Evolutionary conservation across 2,329 filamentous ascomycete species (phyloP), one percentile per base, ranked within the genome.

Genomic region (Alternaria ventricosa): DNA sequence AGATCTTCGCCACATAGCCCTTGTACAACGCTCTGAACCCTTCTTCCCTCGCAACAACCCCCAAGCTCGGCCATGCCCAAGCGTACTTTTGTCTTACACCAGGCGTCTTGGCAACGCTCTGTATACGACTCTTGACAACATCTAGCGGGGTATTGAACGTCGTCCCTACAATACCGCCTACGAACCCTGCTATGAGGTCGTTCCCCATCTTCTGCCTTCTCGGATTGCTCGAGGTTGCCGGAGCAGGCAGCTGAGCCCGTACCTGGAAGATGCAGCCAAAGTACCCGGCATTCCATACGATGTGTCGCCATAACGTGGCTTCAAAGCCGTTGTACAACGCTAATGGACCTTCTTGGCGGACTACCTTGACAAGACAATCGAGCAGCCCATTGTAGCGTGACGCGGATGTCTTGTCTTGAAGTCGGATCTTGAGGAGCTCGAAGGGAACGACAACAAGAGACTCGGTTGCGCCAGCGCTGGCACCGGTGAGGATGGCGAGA

Each of bases 191-290:
- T 12, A 63, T 63, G 7, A 77, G 50, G 61, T 77, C 74, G 60
- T 75, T 77, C 6, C 68, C 25, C 47, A 64, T 75, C 61, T 76
- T 77, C 56, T 74, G 71, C 33, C 63, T 53, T 44, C 69, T 67
- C 6, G 66, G 59, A 54, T 72, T 75, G 10, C 43, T 18, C 20
- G 59, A 57, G 9, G 41, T 55, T 3, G 56, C 44, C 10, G 71
- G 72, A 13, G 61, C 43, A 20, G 74, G 71, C 13, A 77, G 28
- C 56, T 71, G 68, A 15, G 66, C 64, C 15, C 74, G 64, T 7
- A 77, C 74, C 20, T 75, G 73, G 55, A 75, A 77, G 22, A 77
- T 75, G 44, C 74, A 77, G 6, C 74, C 74, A 64, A 77, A 77
- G 55, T 77, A 77, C 5, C 73, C 74, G 3, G 74, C 73, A 36